Percentiles rank a stretch among this genome's conserved stretches.
Conservation (phyloP, 805 yeast genomes). For the Saccharomycopsis selenospora region DNA sequence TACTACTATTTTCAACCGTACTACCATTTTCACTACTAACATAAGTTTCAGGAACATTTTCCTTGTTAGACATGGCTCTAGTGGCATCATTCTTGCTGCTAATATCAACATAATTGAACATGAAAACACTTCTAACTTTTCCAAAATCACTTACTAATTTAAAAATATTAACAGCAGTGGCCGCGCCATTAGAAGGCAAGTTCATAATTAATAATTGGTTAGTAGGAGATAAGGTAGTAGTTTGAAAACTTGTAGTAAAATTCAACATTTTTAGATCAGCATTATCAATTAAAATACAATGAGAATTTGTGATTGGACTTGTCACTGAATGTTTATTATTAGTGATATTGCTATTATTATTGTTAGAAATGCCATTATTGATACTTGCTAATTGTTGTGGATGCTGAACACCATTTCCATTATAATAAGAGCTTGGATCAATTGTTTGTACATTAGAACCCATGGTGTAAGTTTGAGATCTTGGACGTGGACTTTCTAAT, state of each 20-base stretch:
- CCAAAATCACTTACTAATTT: constrained; percentile 57
- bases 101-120: constrained; percentile 35
- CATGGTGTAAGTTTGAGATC: constrained; percentile 36
- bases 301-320: no score
- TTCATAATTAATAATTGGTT: constrained; percentile 73
- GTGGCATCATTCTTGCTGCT: neutral
- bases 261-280: constrained; percentile 50
- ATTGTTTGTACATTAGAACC: constrained; percentile 21
- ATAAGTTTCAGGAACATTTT: neutral
- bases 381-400: constrained; percentile 22
- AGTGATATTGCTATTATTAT: constrained; percentile 21
- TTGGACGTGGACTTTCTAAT: constrained; percentile 27
- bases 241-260: constrained; percentile 66
- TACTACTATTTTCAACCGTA: no score
- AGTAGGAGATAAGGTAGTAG: constrained; percentile 66
- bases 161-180: constrained; percentile 49
- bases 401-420: neutral
- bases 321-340: no score
- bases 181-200: constrained; percentile 54
- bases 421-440: constrained; percentile 4
- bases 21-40: no score
- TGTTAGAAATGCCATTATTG: constrained; percentile 14
- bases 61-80: neutral
- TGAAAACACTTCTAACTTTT: constrained; percentile 48
- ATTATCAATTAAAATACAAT: constrained; percentile 44